Evolutionary conservation across 129 eudicot species (phyloP).

Genomic region (Glebionis coronaria): DNA sequence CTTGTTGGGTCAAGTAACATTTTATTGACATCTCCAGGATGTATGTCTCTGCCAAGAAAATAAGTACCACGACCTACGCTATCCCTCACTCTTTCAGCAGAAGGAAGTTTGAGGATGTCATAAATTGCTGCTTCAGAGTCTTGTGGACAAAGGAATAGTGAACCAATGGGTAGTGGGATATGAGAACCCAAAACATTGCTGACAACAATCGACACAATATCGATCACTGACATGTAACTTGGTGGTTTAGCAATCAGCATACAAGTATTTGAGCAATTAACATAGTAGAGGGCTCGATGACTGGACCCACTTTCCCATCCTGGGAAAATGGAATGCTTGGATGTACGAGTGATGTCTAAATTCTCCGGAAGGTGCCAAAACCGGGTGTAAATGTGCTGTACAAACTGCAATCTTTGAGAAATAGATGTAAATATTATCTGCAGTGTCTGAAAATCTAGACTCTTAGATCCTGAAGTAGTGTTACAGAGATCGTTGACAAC

Average conservation of each 20-base stretch:
- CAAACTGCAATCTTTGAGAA: conserved; percentile 8
- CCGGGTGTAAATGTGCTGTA: background rate
- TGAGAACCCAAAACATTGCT: background rate
- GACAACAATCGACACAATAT: background rate
- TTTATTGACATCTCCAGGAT: too few relatives aligned
- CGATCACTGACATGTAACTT: background rate
- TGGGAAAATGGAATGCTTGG: background rate
- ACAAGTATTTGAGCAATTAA: background rate
- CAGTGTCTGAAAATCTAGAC: background rate
- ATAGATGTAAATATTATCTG: background rate
- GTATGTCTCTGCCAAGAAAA: too few relatives aligned
- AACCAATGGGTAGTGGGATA: background rate
- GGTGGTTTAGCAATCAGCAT: conserved; percentile 14
- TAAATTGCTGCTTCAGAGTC: background rate
- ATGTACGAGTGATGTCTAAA: background rate
- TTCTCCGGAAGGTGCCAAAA: background rate
- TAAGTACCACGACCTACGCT: too few relatives aligned
- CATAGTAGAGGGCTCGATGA: conserved; percentile 4
- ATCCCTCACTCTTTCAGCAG: background rate
- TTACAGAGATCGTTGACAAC: background rate
- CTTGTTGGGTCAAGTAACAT: background rate
- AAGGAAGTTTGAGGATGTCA: background rate
- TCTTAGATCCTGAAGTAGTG: background rate
- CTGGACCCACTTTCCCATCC: background rate
- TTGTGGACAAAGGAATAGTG: background rate